Evolutionary conservation across 148 eudicot species (phyloP), one percentile per base, ranked within the genome.

Genomic region (Vaccinium myrtillus): DNA sequence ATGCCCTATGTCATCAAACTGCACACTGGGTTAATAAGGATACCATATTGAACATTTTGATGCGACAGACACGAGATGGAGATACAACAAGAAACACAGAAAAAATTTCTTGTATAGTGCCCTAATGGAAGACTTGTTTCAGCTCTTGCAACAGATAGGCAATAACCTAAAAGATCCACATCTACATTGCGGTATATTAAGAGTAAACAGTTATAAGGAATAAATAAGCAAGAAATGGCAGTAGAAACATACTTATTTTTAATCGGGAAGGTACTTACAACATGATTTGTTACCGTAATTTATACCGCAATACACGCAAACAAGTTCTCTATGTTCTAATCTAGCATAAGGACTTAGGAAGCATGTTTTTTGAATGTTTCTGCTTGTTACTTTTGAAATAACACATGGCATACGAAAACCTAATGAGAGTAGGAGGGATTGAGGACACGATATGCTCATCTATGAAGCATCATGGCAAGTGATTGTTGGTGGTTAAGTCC

Each of bases 1-100:
- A 83, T 82, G n/a, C 69, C 89, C 92, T 84, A 92, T 80, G 36
- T 91, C 90, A 81, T 90, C 95, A 89, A 93, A 92, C 95, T 93
- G 91, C 81, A 74, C 63, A 85, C 8, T n/a, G 50, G 50, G 19
- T 79, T 84, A 79, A 69, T 84, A 13, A 59, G 67, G 21, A 83
- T 56, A 87, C 61, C 58, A 85, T 80, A 84, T 84, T 77, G 65
- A 9, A 67, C 39, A 63, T 6, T 43, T 43, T 7, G 43, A 30
- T 14, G 61, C 36, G 46, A 82, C 49, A 82, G 2, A 73, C 36
- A 73, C 6, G 10, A 39, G 77, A 73, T 65, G 71, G 32, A 13
- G 51, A 82, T 36, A 55, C 30, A 27, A 6, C 43, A 36, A 73
- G 77, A 8, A 73, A 36, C 49, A 14, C 8, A 36, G 6, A 43